These are phyloP conservation scores for Ustilago bromivora DNA, from an alignment of 1,284 basidiomycete species.

Conservation along the genomic window DNA sequence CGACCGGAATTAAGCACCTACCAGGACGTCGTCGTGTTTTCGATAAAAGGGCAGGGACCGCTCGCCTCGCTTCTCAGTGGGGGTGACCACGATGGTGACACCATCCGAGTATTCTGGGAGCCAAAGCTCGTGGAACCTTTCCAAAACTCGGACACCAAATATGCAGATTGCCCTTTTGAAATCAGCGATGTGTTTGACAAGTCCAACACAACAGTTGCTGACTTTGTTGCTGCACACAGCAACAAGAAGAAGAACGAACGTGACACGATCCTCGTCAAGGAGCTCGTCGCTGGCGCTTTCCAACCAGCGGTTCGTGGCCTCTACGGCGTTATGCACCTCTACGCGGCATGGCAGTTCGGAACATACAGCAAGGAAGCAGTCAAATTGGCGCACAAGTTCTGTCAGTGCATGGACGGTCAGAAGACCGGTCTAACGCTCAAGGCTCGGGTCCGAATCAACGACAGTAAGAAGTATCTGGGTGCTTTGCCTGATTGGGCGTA, in stretches of 20 bases:
- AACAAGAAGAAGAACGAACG: constrained; percentile 24
- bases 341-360: constrained; percentile 40
- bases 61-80: constrained; percentile 60
- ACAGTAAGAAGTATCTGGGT: constrained; percentile 31
- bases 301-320: constrained; percentile 23
- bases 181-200: constrained; percentile 55
- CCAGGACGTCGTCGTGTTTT: constrained; percentile 63
- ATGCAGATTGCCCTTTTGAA: constrained; percentile 54
- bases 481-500: constrained; percentile 38
- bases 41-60: constrained; percentile 48
- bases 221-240: constrained; percentile 31
- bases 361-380: constrained; percentile 27
- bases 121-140: constrained; percentile 48
- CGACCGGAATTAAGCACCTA: constrained; percentile 38
- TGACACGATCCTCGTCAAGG: constrained; percentile 25
- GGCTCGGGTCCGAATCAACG: constrained; percentile 22
- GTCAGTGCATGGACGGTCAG: constrained; percentile 39
- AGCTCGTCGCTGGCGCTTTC: constrained; percentile 29
- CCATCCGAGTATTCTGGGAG: constrained; percentile 57
- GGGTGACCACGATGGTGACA: constrained; percentile 66
- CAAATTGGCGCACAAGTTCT: constrained; percentile 46
- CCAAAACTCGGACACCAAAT: constrained; percentile 37
- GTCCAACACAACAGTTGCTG: constrained; percentile 28
- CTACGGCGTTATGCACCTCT: constrained; percentile 44
- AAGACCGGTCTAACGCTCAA: constrained; percentile 46